Evolutionary conservation across 2,329 filamentous ascomycete genomes (phyloP).

Genomic region (Colletotrichum sp.): DNA sequence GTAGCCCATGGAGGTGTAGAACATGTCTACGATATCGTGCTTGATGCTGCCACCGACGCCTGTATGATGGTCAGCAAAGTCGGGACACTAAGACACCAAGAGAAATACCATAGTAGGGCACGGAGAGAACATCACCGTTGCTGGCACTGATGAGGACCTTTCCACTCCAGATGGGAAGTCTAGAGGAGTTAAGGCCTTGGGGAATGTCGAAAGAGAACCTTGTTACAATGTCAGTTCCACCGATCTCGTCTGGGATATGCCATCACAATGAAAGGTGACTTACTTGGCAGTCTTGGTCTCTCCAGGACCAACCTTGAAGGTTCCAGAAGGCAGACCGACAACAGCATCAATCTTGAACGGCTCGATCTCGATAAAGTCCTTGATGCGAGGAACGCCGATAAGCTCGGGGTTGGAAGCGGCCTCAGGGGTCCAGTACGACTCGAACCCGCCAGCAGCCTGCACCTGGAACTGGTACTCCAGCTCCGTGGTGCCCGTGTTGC

Average conservation of each 20-base stretch:
- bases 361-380: constrained; percentile 10
- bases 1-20: constrained; percentile 2
- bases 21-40: constrained; percentile 7
- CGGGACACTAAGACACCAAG: accelerated
- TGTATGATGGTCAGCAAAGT: neutral
- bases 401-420: neutral
- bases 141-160: constrained; percentile 35
- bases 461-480: constrained; percentile 35
- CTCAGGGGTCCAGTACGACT: constrained; percentile 25
- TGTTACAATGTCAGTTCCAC: neutral
- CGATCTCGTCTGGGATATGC: too few relatives aligned
- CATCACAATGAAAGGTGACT: neutral
- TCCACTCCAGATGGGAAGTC: constrained; percentile 37
- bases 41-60: constrained; percentile 16
- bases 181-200: constrained; percentile 27
- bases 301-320: constrained; percentile 15
- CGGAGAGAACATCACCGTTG: constrained; percentile 35
- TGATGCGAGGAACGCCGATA: neutral
- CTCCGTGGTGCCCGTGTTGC: constrained; percentile 37
- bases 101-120: constrained; percentile 34
- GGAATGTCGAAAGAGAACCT: constrained; percentile 37
- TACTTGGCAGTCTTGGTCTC: constrained; percentile 21
- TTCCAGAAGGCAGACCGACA: constrained; percentile 7
- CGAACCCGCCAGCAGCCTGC: constrained; percentile 38
- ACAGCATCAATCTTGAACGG: constrained; percentile 3